phyloP scores from a whole-genome alignment of 2,329 filamentous ascomycete species.

The Ascochyta fabae region DNA sequence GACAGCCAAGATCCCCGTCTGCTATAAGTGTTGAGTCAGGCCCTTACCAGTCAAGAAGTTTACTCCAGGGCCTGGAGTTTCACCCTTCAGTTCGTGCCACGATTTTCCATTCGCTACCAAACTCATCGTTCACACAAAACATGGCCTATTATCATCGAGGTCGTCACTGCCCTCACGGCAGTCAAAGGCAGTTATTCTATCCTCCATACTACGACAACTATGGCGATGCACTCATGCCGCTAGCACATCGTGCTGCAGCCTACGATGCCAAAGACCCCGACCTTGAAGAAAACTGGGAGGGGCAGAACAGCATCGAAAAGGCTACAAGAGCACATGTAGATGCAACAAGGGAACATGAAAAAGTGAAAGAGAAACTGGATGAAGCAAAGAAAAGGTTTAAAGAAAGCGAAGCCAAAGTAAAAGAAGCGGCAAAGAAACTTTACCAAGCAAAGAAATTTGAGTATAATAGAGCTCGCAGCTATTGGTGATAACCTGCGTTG shows the following conservation, averaged over 20 bases:
- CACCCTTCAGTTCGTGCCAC: not conserved
- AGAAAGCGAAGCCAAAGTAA: conserved; percentile 6
- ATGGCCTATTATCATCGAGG: not conserved
- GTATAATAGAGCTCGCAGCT: not conserved
- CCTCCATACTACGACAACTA: not conserved
- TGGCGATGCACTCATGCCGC: not conserved
- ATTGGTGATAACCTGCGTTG: not conserved
- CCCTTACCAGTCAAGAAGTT: not conserved
- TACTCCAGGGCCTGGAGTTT: not conserved
- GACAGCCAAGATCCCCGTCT: too few species aligned
- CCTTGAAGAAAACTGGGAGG: not conserved
- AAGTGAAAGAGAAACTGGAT: not conserved
- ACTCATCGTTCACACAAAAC: not conserved
- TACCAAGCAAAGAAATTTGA: not conserved
- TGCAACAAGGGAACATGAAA: conserved; percentile 1
- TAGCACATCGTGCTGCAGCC: not conserved
- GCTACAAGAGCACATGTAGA: conserved; percentile 2
- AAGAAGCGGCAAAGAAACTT: not conserved
- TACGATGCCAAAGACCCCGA: not conserved
- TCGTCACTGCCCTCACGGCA: not conserved
- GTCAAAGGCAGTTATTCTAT: not conserved
- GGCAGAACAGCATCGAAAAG: not conserved
- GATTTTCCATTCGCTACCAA: not conserved
- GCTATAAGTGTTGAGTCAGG: not conserved
- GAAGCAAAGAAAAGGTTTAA: conserved; percentile 2